Percentiles rank a stretch among this genome's conserved stretches.
These are phyloP conservation scores for Scopulariopsis brevicaulis DNA, from an alignment of 2,329 filamentous ascomycete species.

Conservation along the genomic window DNA sequence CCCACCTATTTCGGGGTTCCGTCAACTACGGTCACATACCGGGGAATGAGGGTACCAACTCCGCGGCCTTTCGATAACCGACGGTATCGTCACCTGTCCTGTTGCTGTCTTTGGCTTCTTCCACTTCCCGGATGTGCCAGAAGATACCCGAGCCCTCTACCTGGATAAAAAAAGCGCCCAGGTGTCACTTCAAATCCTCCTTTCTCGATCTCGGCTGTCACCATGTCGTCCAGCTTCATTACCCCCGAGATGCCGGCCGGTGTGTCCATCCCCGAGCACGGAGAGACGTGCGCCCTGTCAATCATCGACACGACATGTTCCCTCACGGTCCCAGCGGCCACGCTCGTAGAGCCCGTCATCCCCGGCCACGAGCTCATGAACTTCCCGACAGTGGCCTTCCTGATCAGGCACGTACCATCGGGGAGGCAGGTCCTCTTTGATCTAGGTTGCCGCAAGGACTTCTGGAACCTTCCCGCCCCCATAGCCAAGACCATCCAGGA, in stretches of 20 bases:
- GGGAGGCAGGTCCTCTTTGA: conserved; percentile 4
- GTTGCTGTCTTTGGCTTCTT: no score
- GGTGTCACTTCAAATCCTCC: neutral
- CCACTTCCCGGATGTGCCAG: no score
- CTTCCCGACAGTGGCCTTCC: conserved; percentile 4
- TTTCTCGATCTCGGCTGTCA: neutral
- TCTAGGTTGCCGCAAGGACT: conserved; percentile 6
- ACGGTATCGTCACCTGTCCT: no score
- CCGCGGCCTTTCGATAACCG: neutral
- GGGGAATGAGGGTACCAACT: neutral
- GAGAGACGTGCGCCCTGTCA: neutral
- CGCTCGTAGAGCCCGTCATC: conserved; percentile 5
- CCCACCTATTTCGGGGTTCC: no score
- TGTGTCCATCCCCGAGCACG: conserved; percentile 6
- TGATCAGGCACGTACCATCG: neutral
- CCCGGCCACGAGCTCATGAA: conserved; percentile 6
- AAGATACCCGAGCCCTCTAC: no score
- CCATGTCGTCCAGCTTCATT: conserved; percentile 15
- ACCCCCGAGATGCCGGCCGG: conserved; percentile 15
- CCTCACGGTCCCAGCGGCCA: conserved; percentile 1
- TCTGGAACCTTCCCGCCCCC: conserved; percentile 5
- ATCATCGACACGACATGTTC: conserved; percentile 5
- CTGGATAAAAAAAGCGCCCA: no score
- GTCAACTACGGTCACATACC: neutral
- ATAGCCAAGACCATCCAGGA: conserved; percentile 3